These are phyloP conservation scores for Ogataea hybrid DNA, from an alignment of 1,139 yeast species.

Conservation along the genomic window DNA sequence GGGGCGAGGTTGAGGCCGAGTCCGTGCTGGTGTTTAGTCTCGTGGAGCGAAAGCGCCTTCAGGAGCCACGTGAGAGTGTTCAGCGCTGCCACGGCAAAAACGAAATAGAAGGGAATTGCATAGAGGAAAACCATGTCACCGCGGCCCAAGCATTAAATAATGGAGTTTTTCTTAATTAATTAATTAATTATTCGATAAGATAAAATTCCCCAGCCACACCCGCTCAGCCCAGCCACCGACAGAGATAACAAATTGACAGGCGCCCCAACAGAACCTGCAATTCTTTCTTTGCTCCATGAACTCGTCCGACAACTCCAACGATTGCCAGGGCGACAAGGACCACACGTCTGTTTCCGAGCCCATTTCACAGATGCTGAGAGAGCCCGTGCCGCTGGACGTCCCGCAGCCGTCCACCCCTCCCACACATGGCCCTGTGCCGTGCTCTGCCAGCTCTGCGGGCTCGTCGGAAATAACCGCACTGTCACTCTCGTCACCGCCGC, in stretches of 20 bases:
- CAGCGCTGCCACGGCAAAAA: background rate
- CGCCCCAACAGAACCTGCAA: constrained; percentile 7
- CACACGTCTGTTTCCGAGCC: constrained; percentile 1
- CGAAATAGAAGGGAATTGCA: background rate
- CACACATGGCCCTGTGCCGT: background rate
- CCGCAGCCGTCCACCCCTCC: constrained; percentile 11
- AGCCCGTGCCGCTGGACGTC: constrained; percentile 8
- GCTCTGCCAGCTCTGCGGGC: constrained; percentile 3
- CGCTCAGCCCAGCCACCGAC: constrained; percentile 9
- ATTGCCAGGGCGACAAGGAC: background rate
- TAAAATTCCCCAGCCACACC: constrained; percentile 1
- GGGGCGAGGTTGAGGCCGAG: constrained; percentile 2
- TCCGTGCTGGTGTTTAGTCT: constrained; percentile 15
- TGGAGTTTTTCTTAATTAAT: too few relatives aligned
- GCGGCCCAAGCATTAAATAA: too few relatives aligned
- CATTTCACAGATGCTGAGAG: constrained; percentile 8
- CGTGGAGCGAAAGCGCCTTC: constrained; percentile 11
- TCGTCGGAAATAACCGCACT: constrained; percentile 11
- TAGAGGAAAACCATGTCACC: too few relatives aligned
- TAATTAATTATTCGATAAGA: too few relatives aligned
- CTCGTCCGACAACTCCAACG: constrained; percentile 4
- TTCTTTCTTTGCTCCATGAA: constrained; percentile 8
- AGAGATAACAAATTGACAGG: constrained; percentile 6
- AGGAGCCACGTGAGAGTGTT: constrained; percentile 1
- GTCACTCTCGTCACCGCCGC: constrained; percentile 22